Evolutionary conservation across 306 rosid genomes (phyloP), one percentile per base, ranked within the genome.

Genomic region (Lathyrus oleraceus): DNA sequence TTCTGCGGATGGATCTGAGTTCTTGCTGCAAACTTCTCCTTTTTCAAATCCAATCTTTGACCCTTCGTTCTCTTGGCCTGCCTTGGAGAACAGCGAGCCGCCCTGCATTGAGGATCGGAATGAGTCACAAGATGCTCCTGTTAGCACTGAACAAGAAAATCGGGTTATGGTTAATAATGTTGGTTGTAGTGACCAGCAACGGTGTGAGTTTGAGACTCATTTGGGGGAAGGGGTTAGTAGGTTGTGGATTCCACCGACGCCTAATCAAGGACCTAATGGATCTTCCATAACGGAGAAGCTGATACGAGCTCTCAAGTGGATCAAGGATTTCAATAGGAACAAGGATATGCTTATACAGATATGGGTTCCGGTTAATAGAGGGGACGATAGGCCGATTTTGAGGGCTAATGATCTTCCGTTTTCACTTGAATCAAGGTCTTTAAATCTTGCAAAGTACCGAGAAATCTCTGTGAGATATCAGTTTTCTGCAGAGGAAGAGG

Each of bases 291-390:
- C 58, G 81, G 92, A 89, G 76, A 87, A 88, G 80, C 66, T 95
- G 59, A 53, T 74, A 21, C 82, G 65, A 76, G 97, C 96, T 0
- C 88, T 95, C 45, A 67, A 49, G 75, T 74, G 81, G 71, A 76
- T 89, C 70, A 74, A 79, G 72, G 87, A 91, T 49, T 76, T 75
- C 75, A 83, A 82, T 12, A 83, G 81, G 60, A 84, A 87, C 74
- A 89, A 86, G 67, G 87, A 89, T 53, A 84, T 89, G 61, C 97
- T 95, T 19, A 83, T 89, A 45, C 99, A 95, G 71, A 78, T 83
- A 64, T 95, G 99, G 99, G 81, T 89, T 77, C 99, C 99, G 3
- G 81, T 85, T 48, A 60, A 69, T 58, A 82, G 76, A 79, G 87
- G 79, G 72, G 96, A 91, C 51, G 90, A 91, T 53, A 83, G 76